These are phyloP conservation scores for Caryopteris hybrid DNA, from an alignment of 305 asterid genomes.

Conservation along the genomic window DNA sequence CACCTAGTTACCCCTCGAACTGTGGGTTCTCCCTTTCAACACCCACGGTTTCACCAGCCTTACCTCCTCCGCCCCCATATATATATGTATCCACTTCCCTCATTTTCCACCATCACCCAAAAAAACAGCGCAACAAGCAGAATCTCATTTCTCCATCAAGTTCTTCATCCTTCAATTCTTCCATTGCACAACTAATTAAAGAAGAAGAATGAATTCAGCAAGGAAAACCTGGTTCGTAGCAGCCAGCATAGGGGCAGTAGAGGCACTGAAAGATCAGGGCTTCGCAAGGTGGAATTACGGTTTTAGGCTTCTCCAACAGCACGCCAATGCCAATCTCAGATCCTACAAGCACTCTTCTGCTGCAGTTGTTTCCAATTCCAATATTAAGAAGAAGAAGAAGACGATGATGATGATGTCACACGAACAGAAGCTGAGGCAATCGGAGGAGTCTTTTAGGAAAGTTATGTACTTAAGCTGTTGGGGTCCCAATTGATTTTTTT, in stretches of 20 bases:
- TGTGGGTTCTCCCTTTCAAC: too few species aligned
- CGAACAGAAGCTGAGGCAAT: conserved; percentile 4
- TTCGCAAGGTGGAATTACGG: conserved; percentile 51
- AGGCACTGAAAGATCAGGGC: conserved; percentile 53
- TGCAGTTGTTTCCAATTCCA: neutral
- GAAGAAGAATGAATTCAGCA: conserved; percentile 31
- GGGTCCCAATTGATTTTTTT: conserved; percentile 12
- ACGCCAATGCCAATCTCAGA: conserved; percentile 24
- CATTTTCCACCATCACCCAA: too few species aligned
- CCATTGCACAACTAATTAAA: too few species aligned
- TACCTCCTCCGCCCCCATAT: too few species aligned
- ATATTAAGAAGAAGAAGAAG: too few species aligned
- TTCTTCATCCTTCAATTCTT: too few species aligned
- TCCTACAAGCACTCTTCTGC: conserved; percentile 12
- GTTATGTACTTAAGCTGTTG: conserved; percentile 27
- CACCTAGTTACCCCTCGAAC: too few species aligned
- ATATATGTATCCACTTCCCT: too few species aligned
- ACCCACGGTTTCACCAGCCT: too few species aligned
- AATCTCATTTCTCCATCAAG: too few species aligned
- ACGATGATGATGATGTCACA: neutral
- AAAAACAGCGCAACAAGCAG: too few species aligned
- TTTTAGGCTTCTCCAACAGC: conserved; percentile 26
- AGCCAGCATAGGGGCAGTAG: conserved; percentile 53
- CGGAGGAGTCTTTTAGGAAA: conserved; percentile 34
- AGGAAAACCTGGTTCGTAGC: conserved; percentile 41